Base-by-base conservation (phyloP, 1,284 basidiomycete genomes). In the Ceraceosorus guamensis region DNA sequence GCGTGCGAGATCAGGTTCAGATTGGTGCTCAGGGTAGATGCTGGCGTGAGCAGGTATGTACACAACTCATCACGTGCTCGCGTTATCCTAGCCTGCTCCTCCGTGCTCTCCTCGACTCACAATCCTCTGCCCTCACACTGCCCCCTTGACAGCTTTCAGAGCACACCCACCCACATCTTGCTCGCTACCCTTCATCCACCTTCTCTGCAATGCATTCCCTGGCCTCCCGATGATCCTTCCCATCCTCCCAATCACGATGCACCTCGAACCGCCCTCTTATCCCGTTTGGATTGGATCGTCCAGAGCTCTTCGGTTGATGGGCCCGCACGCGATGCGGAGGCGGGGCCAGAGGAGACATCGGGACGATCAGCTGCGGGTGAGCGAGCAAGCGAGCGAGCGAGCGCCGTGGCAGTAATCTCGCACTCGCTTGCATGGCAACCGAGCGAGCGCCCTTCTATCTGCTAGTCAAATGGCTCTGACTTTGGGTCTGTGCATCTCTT, bases 181-280 rank as follows among this genome's bases (percentile, higher is more conserved):
- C 65, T 76, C 48, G 63, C 66, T 46, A 73, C 73, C 11, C 53
- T 53, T 0, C 52, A 55, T 6, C 73, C 73, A 0, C 61, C 72
- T 4, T 72, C 73, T 5, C 43, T 76, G 0, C 73, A 76, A 49
- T 65, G 62, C 48, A 66, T 76, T 41, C 61, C 68, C n/a, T 76
- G 73, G 73, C 73, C 70, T 1, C 45, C 44, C 33, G 61, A 63
- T 16, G 59, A 66, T 16, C 58, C 62, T 3, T 50, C 57, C 5
- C 56, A 55, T 2, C 48, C 60, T 45, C 47, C 49, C 43, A 44
- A 59, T 5, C 60, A 67, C 46, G 59, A 60, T 13, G 47, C 50
- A 18, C 41, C 63, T n/a, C 56, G 59, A n/a, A 69, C 66, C 8
- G 60, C 62, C 46, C 68, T 68, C 24, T 39, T 66, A 34, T 31